Evolutionary conservation across 2,329 filamentous ascomycete species (phyloP).

Genomic region (Geosmithia flava): DNA sequence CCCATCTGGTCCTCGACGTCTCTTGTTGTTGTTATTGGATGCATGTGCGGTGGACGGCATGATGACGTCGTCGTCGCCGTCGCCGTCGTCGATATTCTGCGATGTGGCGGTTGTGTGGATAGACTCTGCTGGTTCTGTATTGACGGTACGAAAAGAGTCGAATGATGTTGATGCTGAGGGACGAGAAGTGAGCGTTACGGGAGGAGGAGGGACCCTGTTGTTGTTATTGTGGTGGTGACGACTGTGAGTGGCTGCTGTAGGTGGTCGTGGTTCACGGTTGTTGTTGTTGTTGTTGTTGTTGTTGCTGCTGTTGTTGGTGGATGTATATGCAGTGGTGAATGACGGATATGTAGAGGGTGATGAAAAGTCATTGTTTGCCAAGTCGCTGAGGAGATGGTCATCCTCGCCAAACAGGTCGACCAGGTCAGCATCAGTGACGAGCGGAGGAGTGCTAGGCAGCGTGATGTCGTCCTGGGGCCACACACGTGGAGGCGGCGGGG

Average conservation of each 20-base stretch:
- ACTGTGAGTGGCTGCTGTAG: not conserved
- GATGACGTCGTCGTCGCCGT: not conserved
- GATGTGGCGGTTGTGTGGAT: not conserved
- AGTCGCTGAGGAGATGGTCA: slow-evolving; percentile 11
- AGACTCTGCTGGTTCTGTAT: not conserved
- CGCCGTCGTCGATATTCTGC: not conserved
- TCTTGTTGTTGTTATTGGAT: slow-evolving; percentile 8
- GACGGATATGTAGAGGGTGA: slow-evolving; percentile 22
- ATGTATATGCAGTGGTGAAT: slow-evolving; percentile 7
- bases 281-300: not conserved
- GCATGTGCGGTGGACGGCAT: not conserved
- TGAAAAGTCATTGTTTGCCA: slow-evolving; percentile 17
- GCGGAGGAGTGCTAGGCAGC: not conserved
- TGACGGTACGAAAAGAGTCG: not conserved
- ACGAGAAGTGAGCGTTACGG: not conserved
- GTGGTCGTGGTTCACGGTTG: not conserved
- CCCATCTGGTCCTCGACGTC: slow-evolving; percentile 4
- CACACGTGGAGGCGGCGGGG: not conserved
- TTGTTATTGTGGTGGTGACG: not conserved
- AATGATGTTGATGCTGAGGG: not conserved
- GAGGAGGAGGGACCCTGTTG: not conserved
- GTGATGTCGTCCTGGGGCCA: slow-evolving; percentile 1
- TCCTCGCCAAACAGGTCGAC: slow-evolving; percentile 5
- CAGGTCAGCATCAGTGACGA: slow-evolving; percentile 1
- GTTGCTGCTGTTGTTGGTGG: not conserved